Conservation (phyloP, 2,329 filamentous ascomycete genomes). For the Xylariaceae sp. region DNA sequence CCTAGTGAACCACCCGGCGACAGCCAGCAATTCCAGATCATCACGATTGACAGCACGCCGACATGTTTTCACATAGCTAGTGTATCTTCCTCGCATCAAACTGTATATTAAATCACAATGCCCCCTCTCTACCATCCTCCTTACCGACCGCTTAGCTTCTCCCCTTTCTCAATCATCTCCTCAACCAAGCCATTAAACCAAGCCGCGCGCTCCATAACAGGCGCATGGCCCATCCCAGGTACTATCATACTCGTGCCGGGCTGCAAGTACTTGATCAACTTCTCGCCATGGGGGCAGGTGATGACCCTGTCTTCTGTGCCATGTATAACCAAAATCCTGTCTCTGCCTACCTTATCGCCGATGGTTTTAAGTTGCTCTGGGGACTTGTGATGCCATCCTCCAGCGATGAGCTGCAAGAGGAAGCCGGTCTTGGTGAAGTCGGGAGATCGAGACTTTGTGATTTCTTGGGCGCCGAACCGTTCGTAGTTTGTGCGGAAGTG, state of each 20-base stretch:
- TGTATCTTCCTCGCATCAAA: no score
- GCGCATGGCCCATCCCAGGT: constrained; percentile 73
- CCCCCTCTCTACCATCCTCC: neutral
- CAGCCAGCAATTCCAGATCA: no score
- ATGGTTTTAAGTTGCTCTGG: constrained; percentile 62
- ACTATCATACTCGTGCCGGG: constrained; percentile 58
- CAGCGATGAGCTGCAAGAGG: constrained; percentile 73
- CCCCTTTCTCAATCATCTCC: constrained; percentile 52
- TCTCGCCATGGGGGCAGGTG: constrained; percentile 63
- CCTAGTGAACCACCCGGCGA: no score
- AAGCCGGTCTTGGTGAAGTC: constrained; percentile 66
- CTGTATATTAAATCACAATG: no score
- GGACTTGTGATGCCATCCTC: constrained; percentile 76
- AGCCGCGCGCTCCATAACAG: constrained; percentile 66
- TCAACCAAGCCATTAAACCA: constrained; percentile 68
- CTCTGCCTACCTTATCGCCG: constrained; percentile 66
- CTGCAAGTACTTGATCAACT: constrained; percentile 62
- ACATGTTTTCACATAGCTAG: no score
- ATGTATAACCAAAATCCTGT: constrained; percentile 75
- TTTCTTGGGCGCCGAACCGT: constrained; percentile 76
- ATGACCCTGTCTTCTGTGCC: constrained; percentile 79
- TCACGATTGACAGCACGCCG: no score
- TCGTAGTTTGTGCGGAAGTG: constrained; percentile 74
- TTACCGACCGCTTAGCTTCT: constrained; percentile 40
- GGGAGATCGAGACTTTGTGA: constrained; percentile 65